Evolutionary conservation across 2,329 filamentous ascomycete genomes (phyloP).

Genomic region (Beauveria sp.): DNA sequence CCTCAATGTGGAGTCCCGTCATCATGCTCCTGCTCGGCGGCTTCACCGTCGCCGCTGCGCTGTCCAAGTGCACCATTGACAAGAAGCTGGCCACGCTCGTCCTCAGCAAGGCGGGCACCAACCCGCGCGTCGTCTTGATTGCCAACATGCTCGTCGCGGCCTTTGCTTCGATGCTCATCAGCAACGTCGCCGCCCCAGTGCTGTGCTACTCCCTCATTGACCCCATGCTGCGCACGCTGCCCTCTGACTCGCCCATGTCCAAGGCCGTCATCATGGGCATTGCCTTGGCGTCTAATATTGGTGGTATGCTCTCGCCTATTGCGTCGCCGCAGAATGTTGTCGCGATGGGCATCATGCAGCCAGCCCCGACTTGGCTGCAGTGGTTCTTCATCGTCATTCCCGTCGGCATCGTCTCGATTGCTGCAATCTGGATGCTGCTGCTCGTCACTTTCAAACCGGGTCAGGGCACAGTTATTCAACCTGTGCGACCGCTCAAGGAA

Average conservation of each 20-base stretch:
- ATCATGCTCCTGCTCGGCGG: conserved; percentile 97
- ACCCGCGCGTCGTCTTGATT: conserved; percentile 80
- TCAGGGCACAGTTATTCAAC: conserved; percentile 78
- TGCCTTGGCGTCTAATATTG: conserved; percentile 89
- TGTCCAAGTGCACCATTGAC: conserved; percentile 96
- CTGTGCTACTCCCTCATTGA: conserved; percentile 97
- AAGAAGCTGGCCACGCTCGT: conserved; percentile 96
- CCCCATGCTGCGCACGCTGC: conserved; percentile 90
- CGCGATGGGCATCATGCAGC: conserved; percentile 90
- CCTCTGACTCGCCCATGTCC: conserved; percentile 83
- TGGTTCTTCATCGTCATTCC: conserved; percentile 98
- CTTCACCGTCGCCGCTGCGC: conserved; percentile 88
- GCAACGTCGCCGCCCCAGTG: conserved; percentile 93
- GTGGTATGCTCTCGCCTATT: conserved; percentile 92
- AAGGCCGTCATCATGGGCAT: conserved; percentile 94
- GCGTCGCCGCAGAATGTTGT: conserved; percentile 97
- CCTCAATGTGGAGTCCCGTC: conserved; percentile 97
- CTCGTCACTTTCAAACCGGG: conserved; percentile 80
- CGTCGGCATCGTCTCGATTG: conserved; percentile 80
- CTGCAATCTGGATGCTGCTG: conserved; percentile 83
- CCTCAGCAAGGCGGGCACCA: conserved; percentile 89
- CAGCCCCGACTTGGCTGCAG: conserved; percentile 81
- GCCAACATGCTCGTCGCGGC: conserved; percentile 98
- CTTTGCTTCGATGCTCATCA: conserved; percentile 98
- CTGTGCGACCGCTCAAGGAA: conserved; percentile 85